phyloP scores from a whole-genome alignment of 2,329 filamentous ascomycete genomes.

The Epicoccum nigrum region DNA sequence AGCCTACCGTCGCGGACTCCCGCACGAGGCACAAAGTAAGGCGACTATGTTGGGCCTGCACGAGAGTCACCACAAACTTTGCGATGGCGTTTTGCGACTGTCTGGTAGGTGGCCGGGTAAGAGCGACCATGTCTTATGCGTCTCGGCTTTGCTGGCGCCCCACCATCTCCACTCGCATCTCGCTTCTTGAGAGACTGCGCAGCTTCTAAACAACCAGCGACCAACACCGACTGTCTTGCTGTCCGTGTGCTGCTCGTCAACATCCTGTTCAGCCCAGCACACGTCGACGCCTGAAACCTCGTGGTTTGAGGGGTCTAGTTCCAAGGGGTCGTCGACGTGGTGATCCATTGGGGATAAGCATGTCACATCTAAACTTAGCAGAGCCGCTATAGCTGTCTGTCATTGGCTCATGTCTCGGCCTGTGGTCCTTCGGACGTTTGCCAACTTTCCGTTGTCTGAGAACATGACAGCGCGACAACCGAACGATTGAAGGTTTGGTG shows the following conservation, averaged over 20 bases:
- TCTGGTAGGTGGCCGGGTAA: conserved; percentile 13
- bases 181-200: conserved; percentile 3
- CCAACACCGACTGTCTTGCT: conserved; percentile 5
- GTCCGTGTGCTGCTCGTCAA: conserved; percentile 4
- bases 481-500: conserved; percentile 10
- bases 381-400: conserved; percentile 26
- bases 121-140: conserved; percentile 14
- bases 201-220: background rate
- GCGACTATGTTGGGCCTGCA: conserved; percentile 13
- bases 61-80: conserved; percentile 19
- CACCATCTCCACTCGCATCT: conserved; percentile 10
- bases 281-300: conserved; percentile 43
- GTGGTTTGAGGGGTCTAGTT: conserved; percentile 39
- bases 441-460: conserved; percentile 15
- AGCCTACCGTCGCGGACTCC: conserved; percentile 13
- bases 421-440: conserved; percentile 10
- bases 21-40: conserved; percentile 13
- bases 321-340: conserved; percentile 20
- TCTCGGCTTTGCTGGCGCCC: conserved; percentile 13
- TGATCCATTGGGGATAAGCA: conserved; percentile 24
- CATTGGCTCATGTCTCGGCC: conserved; percentile 30
- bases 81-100: conserved; percentile 10
- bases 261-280: conserved; percentile 7
- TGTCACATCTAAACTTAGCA: conserved; percentile 47
- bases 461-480: conserved; percentile 15